phyloP scores from a whole-genome alignment of 331 rosid genomes.

The Acacia pycnantha region DNA sequence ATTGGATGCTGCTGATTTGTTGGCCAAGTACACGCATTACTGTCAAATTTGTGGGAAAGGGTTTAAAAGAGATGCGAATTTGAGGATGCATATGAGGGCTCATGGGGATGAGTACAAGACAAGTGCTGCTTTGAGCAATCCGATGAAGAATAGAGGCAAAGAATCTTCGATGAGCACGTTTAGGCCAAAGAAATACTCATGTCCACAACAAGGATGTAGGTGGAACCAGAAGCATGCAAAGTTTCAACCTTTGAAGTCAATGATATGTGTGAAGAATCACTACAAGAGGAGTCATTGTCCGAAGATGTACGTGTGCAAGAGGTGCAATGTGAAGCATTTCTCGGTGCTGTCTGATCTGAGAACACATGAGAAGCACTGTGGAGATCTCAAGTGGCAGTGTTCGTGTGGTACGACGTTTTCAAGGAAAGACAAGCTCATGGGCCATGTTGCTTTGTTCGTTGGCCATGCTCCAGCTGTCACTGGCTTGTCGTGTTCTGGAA shows the following conservation, averaged over 20 bases:
- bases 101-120: conserved; percentile 94
- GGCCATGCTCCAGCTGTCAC: conserved; percentile 59
- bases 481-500: conserved; percentile 16
- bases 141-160: conserved; percentile 36
- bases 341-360: conserved; percentile 89
- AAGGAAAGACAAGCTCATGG: conserved; percentile 89
- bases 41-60: conserved; percentile 94
- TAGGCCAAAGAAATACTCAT: conserved; percentile 67
- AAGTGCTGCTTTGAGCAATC: conserved; percentile 70
- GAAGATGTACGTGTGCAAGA: conserved; percentile 88
- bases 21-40: conserved; percentile 92
- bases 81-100: conserved; percentile 99
- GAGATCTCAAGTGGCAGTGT: conserved; percentile 82
- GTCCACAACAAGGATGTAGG: conserved; percentile 90
- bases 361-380: conserved; percentile 97
- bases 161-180: conserved; percentile 15
- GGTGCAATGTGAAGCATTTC: conserved; percentile 82
- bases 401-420: conserved; percentile 96
- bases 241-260: conserved; percentile 88
- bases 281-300: conserved; percentile 96
- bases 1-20: conserved; percentile 61
- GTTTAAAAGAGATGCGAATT: conserved; percentile 84
- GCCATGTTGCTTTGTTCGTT: conserved; percentile 74
- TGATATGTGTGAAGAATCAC: conserved; percentile 93
- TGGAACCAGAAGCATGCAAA: conserved; percentile 82